Evolutionary conservation across 2,329 filamentous ascomycete species (phyloP).

Genomic region (Exophiala lecanii-corni): DNA sequence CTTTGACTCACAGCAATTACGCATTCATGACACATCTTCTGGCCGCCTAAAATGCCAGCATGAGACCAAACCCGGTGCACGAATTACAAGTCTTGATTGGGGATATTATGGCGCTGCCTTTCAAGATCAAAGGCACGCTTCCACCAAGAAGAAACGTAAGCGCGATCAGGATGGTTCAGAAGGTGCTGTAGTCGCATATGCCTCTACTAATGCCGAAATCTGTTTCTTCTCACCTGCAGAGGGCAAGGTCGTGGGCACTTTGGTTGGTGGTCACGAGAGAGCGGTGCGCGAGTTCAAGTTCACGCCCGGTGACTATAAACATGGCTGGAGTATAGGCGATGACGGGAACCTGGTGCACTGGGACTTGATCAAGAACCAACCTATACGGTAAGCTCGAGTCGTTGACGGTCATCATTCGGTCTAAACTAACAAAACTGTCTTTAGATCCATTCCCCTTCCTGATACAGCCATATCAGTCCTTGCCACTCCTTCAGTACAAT

Average conservation of each 20-base stretch:
- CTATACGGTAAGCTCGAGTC: constrained; percentile 36
- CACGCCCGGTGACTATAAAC: constrained; percentile 43
- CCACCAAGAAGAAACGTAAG: constrained; percentile 50
- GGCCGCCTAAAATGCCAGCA: constrained; percentile 49
- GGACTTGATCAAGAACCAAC: constrained; percentile 43
- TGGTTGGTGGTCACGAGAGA: constrained; percentile 45
- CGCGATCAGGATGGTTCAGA: constrained; percentile 36
- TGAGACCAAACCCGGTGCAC: constrained; percentile 43
- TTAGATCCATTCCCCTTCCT: constrained; percentile 42
- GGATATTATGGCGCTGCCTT: constrained; percentile 36
- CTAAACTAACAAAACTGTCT: constrained; percentile 3
- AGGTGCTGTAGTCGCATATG: constrained; percentile 46
- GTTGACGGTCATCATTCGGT: neutral
- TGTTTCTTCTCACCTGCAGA: constrained; percentile 47
- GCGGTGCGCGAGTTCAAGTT: constrained; percentile 50
- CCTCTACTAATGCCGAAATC: constrained; percentile 46
- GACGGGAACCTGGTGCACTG: constrained; percentile 51
- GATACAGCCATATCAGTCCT: constrained; percentile 38
- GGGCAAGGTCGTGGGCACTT: constrained; percentile 41
- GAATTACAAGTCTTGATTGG: constrained; percentile 49
- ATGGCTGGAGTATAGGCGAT: constrained; percentile 51
- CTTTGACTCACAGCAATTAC: constrained; percentile 48
- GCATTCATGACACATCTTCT: constrained; percentile 49
- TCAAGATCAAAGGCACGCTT: constrained; percentile 31
- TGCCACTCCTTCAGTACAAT: constrained; percentile 38